Conservation (phyloP, 176 grass and related monocot species). For the Poa annua region DNA sequence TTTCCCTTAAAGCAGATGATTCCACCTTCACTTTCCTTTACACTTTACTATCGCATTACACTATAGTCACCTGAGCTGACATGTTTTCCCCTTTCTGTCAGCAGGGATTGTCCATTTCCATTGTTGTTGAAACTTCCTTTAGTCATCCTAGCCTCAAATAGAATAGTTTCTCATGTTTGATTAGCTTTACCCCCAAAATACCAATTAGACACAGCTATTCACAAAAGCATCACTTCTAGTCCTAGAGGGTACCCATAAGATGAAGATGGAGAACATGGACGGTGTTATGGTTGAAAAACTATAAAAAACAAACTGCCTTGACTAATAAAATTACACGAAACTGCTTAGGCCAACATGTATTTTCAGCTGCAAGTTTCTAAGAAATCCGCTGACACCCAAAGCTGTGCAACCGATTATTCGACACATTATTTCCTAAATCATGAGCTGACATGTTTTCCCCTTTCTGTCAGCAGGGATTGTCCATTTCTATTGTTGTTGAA, state of each 20-base stretch:
- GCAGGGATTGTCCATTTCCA: neutral
- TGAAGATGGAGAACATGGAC: neutral
- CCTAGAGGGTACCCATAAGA: neutral
- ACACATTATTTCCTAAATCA: no score
- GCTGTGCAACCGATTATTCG: no score
- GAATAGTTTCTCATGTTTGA: neutral
- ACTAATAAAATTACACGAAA: neutral
- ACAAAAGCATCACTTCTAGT: neutral
- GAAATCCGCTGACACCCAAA: neutral
- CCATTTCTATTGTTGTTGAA: neutral
- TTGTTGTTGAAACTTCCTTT: conserved; percentile 7
- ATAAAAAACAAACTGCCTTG: neutral
- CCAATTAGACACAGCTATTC: conserved; percentile 6
- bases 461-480: neutral
- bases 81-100: conserved; percentile 3
- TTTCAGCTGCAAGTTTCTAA: neutral
- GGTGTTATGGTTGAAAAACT: neutral
- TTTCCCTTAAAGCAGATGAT: conserved; percentile 36
- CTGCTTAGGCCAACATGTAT: neutral
- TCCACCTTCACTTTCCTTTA: conserved; percentile 23
- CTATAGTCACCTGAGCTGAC: conserved; percentile 29
- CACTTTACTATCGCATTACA: conserved; percentile 25
- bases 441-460: neutral
- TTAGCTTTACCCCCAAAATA: conserved; percentile 20
- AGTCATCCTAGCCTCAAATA: conserved; percentile 12